Base-by-base conservation (phyloP, 805 yeast genomes). In the Starmerella powellii region DNA sequence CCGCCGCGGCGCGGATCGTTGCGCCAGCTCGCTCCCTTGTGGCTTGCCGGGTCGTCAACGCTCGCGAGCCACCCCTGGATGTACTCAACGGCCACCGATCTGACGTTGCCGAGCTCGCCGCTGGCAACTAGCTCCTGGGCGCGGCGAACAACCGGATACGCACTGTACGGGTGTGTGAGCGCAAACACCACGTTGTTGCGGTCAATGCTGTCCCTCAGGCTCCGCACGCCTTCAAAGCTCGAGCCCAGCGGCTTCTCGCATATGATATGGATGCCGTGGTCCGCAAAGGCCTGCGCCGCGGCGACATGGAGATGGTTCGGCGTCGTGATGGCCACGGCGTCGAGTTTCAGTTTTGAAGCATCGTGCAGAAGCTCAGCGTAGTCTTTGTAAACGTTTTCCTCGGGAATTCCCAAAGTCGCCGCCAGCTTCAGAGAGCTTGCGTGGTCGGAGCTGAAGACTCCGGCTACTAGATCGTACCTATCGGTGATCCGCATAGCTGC, bases 201-300 rank as follows among this genome's bases (percentile, higher is more conserved):
- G 2, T 11, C 21, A 4, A 39, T 12, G 24, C 27, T 3, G 12
- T 23, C 6, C 17, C 20, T 12, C 11, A 39, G 34, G 13, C 26
- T 8, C 20, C n/a, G 16, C 6, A 33, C 33, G 13, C 27, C 35
- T 12, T 12, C 31, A 28, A 11, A 31, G 4, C 3, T 11, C 5
- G 27, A 4, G 4, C 42, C 16, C 33, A 39, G 26, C n/a, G 42
- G 42, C 42, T 39, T 39, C 21, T 39, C 42, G 28, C 42, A 39
- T 4, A 39, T 32, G 16, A 39, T 28, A 20, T 39, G 42, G 5
- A 39, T 28, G n/a, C 38, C 38, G n/a, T 17, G 32, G n/a, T 32
- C 15, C 13, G 34, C 42, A 15, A 39, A 39, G 13, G 29, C 33
- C 10, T 10, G 6, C 4, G 42, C 42, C 10, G 28, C n/a, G 11